Evolutionary conservation across 169 alveolate species (phyloP), one percentile per base, ranked within the genome.

Genomic region (Plasmodium blacklocki): DNA sequence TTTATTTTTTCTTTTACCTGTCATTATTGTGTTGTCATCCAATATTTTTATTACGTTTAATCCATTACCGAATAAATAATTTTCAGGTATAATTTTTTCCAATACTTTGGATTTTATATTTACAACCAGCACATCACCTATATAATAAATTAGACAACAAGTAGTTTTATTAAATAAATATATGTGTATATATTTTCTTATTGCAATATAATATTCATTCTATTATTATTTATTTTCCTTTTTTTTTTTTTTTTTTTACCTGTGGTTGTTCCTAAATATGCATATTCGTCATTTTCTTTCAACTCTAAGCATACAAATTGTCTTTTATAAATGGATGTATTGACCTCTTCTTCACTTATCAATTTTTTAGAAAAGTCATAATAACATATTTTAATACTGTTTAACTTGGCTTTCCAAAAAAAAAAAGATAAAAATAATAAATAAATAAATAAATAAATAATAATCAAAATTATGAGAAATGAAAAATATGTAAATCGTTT

Each of bases 31-130:
- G 21, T 67, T 45, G 58, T 83, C 91, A 26, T 47, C 76, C 43
- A 83, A 39, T 19, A 58, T 68, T 49, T 83, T 83, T 29, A 83
- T 75, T 32, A 83, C 91, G 29, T 83, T 83, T 52, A 83, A 68
- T 45, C 91, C 91, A 66, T 83, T 83, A 60, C 91, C 56, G 73
- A 83, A 83, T n/a, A 83, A 52, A 49, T 83, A 83, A 56, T 39
- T 50, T 66, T 83, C 91, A 3, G 91, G 91, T 15, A 83, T 58
- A 3, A 83, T 83, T 62, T 68, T 83, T 73, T 83, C 91, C 47
- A 83, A 66, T 5, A 83, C 83, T 63, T 68, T 83, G 14, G 83
- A 67, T 26, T 83, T 83, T 45, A 83, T 83, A 60, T 83, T 83
- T 19, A 83, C 83, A 11, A 83, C 73, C 21, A 83, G 73, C 1